Conservation (phyloP, 257 asterid genomes). For the Linderniella brevidens region DNA sequence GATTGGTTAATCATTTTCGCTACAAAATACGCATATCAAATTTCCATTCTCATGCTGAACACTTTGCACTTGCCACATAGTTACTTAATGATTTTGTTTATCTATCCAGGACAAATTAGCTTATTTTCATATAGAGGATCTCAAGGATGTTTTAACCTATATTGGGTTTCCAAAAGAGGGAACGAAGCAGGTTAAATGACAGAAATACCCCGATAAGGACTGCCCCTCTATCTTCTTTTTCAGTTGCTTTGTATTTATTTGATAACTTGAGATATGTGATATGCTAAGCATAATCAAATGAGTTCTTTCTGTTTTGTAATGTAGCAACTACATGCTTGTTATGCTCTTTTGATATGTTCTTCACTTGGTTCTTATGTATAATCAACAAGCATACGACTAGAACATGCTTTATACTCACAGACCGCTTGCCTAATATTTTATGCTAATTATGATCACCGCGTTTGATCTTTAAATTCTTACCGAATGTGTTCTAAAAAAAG, state of each 20-base stretch:
- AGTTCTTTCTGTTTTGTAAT: too few relatives aligned
- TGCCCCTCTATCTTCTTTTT: background rate
- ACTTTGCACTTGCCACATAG: background rate
- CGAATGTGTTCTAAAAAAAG: slow-evolving; percentile 4
- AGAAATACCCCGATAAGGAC: background rate
- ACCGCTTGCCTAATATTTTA: too few relatives aligned
- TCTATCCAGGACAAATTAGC: slow-evolving; percentile 72
- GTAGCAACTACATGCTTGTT: too few relatives aligned
- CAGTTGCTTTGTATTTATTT: background rate
- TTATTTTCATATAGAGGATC: slow-evolving; percentile 91
- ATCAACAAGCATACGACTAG: too few relatives aligned
- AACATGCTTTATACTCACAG: too few relatives aligned
- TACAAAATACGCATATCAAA: too few relatives aligned
- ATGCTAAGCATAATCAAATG: too few relatives aligned
- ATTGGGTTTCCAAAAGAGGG: slow-evolving; percentile 91
- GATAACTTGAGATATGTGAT: background rate
- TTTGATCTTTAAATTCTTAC: too few relatives aligned
- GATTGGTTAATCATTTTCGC: too few relatives aligned
- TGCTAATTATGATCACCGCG: too few relatives aligned
- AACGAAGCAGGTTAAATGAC: slow-evolving; percentile 75
- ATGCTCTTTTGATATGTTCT: too few relatives aligned
- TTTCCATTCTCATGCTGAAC: background rate
- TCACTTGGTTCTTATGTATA: too few relatives aligned
- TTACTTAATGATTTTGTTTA: background rate
- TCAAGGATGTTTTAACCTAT: slow-evolving; percentile 86